Conservation (phyloP, 2,329 filamentous ascomycete genomes). For the Didymellaceae sp. region DNA sequence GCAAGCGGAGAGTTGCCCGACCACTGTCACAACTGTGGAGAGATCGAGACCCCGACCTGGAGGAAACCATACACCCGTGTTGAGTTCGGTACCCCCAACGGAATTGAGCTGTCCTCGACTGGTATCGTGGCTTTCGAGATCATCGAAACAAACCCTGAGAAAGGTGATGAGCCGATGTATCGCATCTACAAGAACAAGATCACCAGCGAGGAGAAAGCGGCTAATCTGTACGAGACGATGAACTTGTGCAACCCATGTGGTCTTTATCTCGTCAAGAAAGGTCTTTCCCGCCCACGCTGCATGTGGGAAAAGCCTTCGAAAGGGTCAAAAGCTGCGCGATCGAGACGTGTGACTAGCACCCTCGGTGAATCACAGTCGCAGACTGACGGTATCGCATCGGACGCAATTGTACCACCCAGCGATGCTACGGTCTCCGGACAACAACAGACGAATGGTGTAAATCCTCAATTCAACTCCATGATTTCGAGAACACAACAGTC, state of each 20-base stretch:
- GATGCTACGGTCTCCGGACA: slow-evolving; percentile 28
- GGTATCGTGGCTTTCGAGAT: slow-evolving; percentile 61
- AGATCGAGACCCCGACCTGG: slow-evolving; percentile 96
- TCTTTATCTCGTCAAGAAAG: slow-evolving; percentile 91
- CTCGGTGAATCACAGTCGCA: slow-evolving; percentile 52
- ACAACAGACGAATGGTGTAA: too few relatives aligned
- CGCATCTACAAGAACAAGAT: slow-evolving; percentile 80
- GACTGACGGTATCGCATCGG: slow-evolving; percentile 54
- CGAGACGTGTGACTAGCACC: slow-evolving; percentile 40
- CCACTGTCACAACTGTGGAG: slow-evolving; percentile 90
- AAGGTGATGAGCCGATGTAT: slow-evolving; percentile 69
- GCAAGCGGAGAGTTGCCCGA: slow-evolving; percentile 83
- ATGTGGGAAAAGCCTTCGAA: slow-evolving; percentile 71
- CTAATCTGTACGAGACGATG: slow-evolving; percentile 68
- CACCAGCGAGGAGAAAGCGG: slow-evolving; percentile 67
- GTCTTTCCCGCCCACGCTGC: slow-evolving; percentile 79
- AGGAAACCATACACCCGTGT: slow-evolving; percentile 88
- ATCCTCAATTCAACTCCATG: too few relatives aligned
- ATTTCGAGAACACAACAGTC: too few relatives aligned
- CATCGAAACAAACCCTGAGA: slow-evolving; percentile 53
- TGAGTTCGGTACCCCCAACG: slow-evolving; percentile 70
- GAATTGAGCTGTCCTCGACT: slow-evolving; percentile 75
- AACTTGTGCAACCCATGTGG: slow-evolving; percentile 95
- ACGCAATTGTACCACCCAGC: slow-evolving; percentile 37
- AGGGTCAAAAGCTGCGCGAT: slow-evolving; percentile 37